Base-by-base conservation (phyloP, 2,329 filamentous ascomycete genomes). In the Akanthomyces dipterigenus region DNA sequence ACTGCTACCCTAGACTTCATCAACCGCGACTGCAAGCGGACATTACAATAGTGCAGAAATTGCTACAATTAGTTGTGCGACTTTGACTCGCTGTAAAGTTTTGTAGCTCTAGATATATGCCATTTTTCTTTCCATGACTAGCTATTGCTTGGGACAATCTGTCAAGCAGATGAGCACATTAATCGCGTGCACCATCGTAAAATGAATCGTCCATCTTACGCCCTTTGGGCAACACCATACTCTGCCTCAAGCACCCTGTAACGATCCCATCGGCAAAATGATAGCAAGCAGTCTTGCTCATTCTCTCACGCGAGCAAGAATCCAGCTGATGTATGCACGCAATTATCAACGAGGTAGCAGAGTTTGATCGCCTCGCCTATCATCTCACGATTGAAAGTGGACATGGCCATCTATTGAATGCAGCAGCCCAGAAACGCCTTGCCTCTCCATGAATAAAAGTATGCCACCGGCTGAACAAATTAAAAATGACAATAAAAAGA, bases 351-450 rank as follows among this genome's bases (percentile, higher is more conserved):
- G 12, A 20, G 20, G 38, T n/a, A 36, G 28, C n/a, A 55, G 12
- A 3, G 20, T 46, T 46, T 24, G 22, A 7, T 46, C 22, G 7
- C 14, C 14, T 26, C 28, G 20, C 20, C 50, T n/a, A 46, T 46
- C n/a, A 18, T 20, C 42, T 11, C n/a, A 18, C 42, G 14, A 20
- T 8, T 5, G 36, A 51, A 18, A 31, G 26, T 20, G 20, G 34
- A 28, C 14, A 38, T 45, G n/a, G 22, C 34, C 28, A 26, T 26
- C 40, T 53, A 53, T 60, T 54, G 48, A 46, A 60, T 54, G 48
- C 57, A 51, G 7, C 31, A 60, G 48, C 38, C 48, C 57, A 60
- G 24, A 24, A 51, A 53, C 57, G 57, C 57, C 57, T 45, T 54
- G 48, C 48, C 36, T 61, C 43, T 28, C 51, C 60, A 36, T 55